Evolutionary conservation across 2,329 filamentous ascomycete species (phyloP), one percentile per base, ranked within the genome.

Genomic region (Beauveria varroae): DNA sequence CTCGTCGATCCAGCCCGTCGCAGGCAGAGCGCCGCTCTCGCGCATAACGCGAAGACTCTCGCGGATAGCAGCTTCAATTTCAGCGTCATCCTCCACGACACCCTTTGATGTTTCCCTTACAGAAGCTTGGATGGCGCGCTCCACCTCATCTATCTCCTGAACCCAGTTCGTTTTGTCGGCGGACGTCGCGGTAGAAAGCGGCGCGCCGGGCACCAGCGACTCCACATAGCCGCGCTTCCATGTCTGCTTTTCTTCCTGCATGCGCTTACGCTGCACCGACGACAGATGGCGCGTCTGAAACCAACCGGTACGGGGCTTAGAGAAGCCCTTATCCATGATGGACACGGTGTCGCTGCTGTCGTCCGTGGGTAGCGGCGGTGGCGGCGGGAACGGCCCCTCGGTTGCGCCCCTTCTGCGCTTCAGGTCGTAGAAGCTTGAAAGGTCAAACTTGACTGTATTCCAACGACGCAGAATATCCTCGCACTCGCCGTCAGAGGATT

Each of bases 31-130:
- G 4, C 67, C 70, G 30, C 64, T 64, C 20, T 73, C 64, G 14
- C 68, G 75, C 64, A 82, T 74, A 41, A 89, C 86, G 16, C 75
- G 76, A 18, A 95, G 79, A 64, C 88, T 91, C 5, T 88, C 86
- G 16, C 89, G 81, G 56, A 96, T 88, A 1, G 90, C 90, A 22
- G 84, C 79, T 69, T 92, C 90, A 53, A 96, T 80, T 62, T 83
- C 78, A 24, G 80, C 80, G 68, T 95, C 91, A 71, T 95, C 88
- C 22, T 84, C 79, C 0, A 79, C 69, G 64, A 93, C 80, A 12
- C 90, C 90, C 1, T 77, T 80, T 0, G 89, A 92, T 0, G 89
- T 91, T 68, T 88, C 82, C 8, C 78, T 76, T 1, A 95, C 87
- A 1, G 88, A 89, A 12, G 79, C 78, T 58, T 80, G 81, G 62